These are phyloP conservation scores for Rhododendron ovatum DNA, from an alignment of 148 eudicot species.

Conservation along the genomic window DNA sequence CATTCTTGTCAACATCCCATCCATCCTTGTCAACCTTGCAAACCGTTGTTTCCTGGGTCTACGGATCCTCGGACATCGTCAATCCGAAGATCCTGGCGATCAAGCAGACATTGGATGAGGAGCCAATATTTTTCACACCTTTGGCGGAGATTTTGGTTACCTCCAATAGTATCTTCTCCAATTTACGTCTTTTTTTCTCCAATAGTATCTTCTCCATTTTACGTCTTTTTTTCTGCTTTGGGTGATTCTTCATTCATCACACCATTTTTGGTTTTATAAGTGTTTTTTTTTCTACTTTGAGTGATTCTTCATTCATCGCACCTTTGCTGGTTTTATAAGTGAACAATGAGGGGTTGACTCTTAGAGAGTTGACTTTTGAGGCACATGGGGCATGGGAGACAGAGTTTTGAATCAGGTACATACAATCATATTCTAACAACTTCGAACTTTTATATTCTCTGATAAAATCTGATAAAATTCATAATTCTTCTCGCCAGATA, in stretches of 20 bases:
- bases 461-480: no score
- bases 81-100: constrained; percentile 20
- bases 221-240: not conserved
- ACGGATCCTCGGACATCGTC: constrained; percentile 36
- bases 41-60: no score
- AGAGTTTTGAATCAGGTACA: not conserved
- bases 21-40: no score
- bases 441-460: no score
- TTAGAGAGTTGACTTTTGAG: not conserved
- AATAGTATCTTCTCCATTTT: not conserved
- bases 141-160: constrained; percentile 38
- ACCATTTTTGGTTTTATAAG: no score
- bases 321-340: not conserved
- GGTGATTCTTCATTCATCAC: no score
- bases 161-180: no score
- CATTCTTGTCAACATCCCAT: constrained; percentile 49
- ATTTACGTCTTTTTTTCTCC: no score
- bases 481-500: no score
- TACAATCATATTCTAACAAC: no score
- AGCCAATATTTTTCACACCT: constrained; percentile 46
- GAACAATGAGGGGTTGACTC: not conserved
- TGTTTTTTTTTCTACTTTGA: no score
- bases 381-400: not conserved
- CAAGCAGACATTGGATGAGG: constrained; percentile 34
- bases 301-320: not conserved